Base-by-base conservation (phyloP, 768 basidiomycete species). In the Rhizopogon roseolus region DNA sequence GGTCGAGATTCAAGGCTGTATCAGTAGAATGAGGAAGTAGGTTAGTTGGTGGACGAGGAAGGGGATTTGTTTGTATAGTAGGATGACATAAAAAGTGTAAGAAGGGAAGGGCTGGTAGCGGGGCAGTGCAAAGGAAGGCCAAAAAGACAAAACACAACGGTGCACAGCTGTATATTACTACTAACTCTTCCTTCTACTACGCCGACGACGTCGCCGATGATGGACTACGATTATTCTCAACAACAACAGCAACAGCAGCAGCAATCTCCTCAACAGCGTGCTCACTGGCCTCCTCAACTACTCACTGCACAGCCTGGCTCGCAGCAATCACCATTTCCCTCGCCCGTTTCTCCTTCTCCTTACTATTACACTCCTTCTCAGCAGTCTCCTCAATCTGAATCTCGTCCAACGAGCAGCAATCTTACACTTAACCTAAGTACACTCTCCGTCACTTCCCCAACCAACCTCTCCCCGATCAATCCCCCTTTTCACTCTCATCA, bases 341-440 rank as follows among this genome's bases (percentile, higher is more conserved):
- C 67, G 0, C 67, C 66, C 1, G 57, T 63, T 29, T 69, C 67
- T 0, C 61, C 67, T 2, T 40, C 42, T 1, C 51, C 66, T 8
- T 69, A 39, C 49, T 65, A 56, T 46, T 69, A 65, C 16, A 46
- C 45, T 7, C 57, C 64, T 1, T 5, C 36, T 2, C 64, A 62
- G 27, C 29, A 51, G 34, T 49, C 46, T 14, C 53, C 48, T 38
- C 59, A 50, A 10, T 60, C 63, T 0, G 64, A 64, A 10, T 19
- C 63, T 0, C 59, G 57, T 38, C 65, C 62, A 38, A 66, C 62
- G 22, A 61, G 73, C n/a, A 68, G 76, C 36, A 64, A 73, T 1
- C 74, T 89, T 41, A 81, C 84, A 29, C 79, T 90, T 64, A 90
- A 88, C 64, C 74, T 90, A 53, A 82, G 81, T 25, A 76, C 79